Evolutionary conservation across 495 filamentous ascomycete species (phyloP), one percentile per base, ranked within the genome.

Genomic region (Penicillium silybi): DNA sequence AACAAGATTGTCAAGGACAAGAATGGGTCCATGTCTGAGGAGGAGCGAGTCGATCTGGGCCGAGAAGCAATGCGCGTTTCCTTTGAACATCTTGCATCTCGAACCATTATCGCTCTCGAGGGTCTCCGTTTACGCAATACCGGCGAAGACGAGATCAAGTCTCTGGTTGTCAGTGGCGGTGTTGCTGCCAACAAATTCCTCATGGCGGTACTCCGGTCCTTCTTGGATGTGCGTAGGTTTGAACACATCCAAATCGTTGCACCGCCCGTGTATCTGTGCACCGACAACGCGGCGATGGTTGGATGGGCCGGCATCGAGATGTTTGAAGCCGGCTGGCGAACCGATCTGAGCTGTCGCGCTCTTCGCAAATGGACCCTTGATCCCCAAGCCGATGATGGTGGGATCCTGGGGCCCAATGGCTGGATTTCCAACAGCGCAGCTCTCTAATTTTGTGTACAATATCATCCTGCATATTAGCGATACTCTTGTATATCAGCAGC

Each of bases 261-360:
- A 35, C 93, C 93, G 18, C 93, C 93, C 4, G 62, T 78, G 18
- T 70, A 74, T 41, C 73, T 92, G 54, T 96, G 93, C 58, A 96
- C 89, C 0, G 93, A 98, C 63, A 97, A 97, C 72, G 93, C 92
- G 15, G 90, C 90, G n/a, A 98, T 97, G 93, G 90, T 97, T 58
- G 92, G 87, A 1, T 98, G 93, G 93, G 79, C 92, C 5, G 93
- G 87, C 0, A 78, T 90, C 47, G 92, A 96, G 74, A 95, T 97
- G 90, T 97, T 77, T 51, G 83, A 90, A 65, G 81, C 77, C 3
- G 91, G 92, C 0, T 92, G 81, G 78, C 66, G 71, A 43, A 85
- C 81, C 16, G 75, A 77, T 18, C 57, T 92, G 23, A 73, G 68
- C 19, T 76, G 83, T 43, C 62, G 77, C 29, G 76, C 87, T 6